Evolutionary conservation across 1,284 basidiomycete genomes (phyloP), one percentile per base, ranked within the genome.

Genomic region (Xerocomus nothofagi): DNA sequence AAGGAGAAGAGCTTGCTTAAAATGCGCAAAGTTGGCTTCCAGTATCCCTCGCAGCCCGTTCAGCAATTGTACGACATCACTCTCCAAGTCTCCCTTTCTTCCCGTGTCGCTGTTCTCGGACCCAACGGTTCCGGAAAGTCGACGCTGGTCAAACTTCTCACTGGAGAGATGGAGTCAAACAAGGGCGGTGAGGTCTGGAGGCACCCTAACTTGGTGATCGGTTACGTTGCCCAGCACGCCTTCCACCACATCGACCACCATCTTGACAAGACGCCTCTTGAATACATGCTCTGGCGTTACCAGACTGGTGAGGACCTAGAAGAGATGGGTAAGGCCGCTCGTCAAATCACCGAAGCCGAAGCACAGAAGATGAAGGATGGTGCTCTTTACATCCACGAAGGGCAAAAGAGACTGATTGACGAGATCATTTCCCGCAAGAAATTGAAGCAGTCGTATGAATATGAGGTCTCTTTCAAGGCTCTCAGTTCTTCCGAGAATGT

Each of bases 201-300:
- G 81, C 94, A 98, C 79, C 95, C 95, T 56, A 98, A 98, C 82
- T 82, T 98, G 81, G 94, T 98, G 77, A 95, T 97, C 59, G 94
- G 94, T 71, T 98, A 98, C 78, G 94, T 98, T 61, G 94, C 94
- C 47, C 94, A 98, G 76, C 94, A 98, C 76, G 95, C 94, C 58
- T 97, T 96, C 92, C 93, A 97, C 81, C 95, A 97, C 75, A 98
- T 98, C 67, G 94, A 98, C 73, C 77, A 93, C 73, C 94, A 97
- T 72, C 91, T 98, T 69, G 94, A 97, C 83, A 95, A 94, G 81
- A 97, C 94, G 31, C 92, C 95, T 49, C 88, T 98, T 65, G 92
- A 98, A 78, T 98, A 98, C 84, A 93, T 98, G 89, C 78, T 97
- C 61, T 96, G 93, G 92, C 93, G 94, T 77, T 98, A 98, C 85